phyloP scores from a whole-genome alignment of 805 yeast species.

The Zygoascus flipseniorum region DNA sequence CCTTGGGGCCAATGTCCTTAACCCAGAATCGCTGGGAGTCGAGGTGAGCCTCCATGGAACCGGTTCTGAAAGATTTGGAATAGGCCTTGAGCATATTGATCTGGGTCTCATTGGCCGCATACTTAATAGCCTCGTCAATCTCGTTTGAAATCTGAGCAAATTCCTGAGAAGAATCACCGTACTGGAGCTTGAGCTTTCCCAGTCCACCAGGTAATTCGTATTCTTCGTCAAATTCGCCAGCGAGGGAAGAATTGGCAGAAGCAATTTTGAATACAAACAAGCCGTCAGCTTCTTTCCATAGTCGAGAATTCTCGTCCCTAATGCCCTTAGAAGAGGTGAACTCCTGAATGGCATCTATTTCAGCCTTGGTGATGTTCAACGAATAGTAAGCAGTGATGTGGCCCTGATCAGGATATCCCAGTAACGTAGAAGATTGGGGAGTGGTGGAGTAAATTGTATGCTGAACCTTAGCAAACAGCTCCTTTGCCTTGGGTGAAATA shows the following conservation, averaged over 20 bases:
- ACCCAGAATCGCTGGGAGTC: slow-evolving; percentile 84
- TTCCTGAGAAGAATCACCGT: slow-evolving; percentile 72
- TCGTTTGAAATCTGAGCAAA: slow-evolving; percentile 50
- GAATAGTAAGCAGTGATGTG: slow-evolving; percentile 70
- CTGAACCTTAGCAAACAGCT: slow-evolving; percentile 23
- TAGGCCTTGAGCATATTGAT: slow-evolving; percentile 56
- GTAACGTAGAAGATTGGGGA: slow-evolving; percentile 40
- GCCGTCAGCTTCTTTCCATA: slow-evolving; percentile 42
- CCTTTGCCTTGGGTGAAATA: slow-evolving; percentile 30
- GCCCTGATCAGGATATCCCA: slow-evolving; percentile 75
- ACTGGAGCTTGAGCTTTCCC: slow-evolving; percentile 43
- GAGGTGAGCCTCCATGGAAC: slow-evolving; percentile 78
- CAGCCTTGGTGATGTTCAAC: slow-evolving; percentile 44
- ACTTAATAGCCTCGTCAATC: slow-evolving; percentile 47
- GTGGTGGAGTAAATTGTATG: slow-evolving; percentile 43
- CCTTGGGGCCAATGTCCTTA: slow-evolving; percentile 70
- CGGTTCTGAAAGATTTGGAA: slow-evolving; percentile 63
- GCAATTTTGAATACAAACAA: slow-evolving; percentile 59
- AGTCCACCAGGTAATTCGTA: slow-evolving; percentile 33
- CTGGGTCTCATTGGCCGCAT: slow-evolving; percentile 70
- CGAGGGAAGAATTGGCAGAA: slow-evolving; percentile 41
- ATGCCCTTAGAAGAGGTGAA: slow-evolving; percentile 55
- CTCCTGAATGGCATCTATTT: slow-evolving; percentile 58
- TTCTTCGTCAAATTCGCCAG: slow-evolving; percentile 20
- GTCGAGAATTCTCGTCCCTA: slow-evolving; percentile 74